Percentiles rank a stretch among this genome's conserved stretches.
Conservation (phyloP, 1,284 basidiomycete species). For the Rhodotorula sp. region DNA sequence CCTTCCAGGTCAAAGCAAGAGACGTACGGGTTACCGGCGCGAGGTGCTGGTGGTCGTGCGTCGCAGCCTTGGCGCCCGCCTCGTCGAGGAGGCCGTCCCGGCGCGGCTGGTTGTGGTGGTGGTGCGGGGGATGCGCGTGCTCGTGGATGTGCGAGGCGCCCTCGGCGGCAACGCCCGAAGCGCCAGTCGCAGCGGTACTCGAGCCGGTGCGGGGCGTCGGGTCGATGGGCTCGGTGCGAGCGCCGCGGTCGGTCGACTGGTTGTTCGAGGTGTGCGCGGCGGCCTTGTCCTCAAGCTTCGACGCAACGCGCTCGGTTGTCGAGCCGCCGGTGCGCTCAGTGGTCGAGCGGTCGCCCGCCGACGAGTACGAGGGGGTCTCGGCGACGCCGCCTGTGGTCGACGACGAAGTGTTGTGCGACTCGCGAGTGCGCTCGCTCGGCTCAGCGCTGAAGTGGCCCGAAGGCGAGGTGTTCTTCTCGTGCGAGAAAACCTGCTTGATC, state of each 20-base stretch:
- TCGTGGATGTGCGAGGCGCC: slow-evolving; percentile 9
- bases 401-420: neutral
- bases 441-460: too few species aligned
- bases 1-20: too few species aligned
- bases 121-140: slow-evolving; percentile 17
- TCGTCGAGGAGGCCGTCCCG: slow-evolving; percentile 20
- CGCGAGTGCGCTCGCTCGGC: neutral
- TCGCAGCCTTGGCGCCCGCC: slow-evolving; percentile 43
- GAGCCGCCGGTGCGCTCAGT: neutral
- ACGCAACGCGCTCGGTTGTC: neutral
- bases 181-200: neutral
- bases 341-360: slow-evolving; percentile 3
- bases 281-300: neutral
- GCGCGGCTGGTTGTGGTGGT: slow-evolving; percentile 22
- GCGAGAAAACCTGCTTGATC: slow-evolving; percentile 36
- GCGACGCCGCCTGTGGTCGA: neutral
- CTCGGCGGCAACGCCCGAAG: neutral
- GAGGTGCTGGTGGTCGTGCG: slow-evolving; percentile 52
- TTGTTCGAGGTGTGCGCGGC: neutral
- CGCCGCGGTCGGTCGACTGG: neutral
- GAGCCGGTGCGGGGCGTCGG: neutral
- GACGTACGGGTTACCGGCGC: slow-evolving; percentile 44
- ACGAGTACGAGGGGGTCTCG: slow-evolving; percentile 1
- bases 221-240: neutral
- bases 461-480: slow-evolving; percentile 12